Base-by-base conservation (phyloP, 1,284 basidiomycete species). In the Leccinum fuscescens region DNA sequence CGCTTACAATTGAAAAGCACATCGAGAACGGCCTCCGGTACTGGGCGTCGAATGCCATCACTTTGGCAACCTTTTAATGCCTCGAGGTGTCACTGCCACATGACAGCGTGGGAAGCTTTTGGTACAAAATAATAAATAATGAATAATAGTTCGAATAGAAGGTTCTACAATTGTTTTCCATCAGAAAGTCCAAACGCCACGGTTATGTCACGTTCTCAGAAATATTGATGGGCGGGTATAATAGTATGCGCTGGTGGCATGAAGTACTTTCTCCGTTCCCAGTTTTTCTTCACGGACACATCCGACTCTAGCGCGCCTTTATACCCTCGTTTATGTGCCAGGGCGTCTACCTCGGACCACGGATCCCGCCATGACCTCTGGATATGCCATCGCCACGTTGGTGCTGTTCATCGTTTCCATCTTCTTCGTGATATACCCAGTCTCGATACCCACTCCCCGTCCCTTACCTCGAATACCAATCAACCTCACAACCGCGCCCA, bases 391-490 rank as follows among this genome's bases (percentile, higher is more conserved):
- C 60, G 82, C 86, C 29, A 88, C 87, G 0, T 75, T 94, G 33
- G 78, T 90, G 49, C 70, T 92, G 14, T 94, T 94, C 76, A 78
- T 93, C 64, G 56, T 87, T 50, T 89, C 91, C 55, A 94, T 91
- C 64, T 67, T 83, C 44, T 82, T 89, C 54, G 89, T 93, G 1
- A 88, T 93, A 49, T 80, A 79, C 44, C 88, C 90, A 0, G 66
- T 88, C 11, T 74, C 76, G 1, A 77, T 92, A 55, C 82, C 82
- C 31, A 69, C 88, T 65, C 69, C 70, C 37, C 65, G 76, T 39
- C 73, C 66, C 6, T 46, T 67, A 64, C 55, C 63, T 67, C 73
- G 75, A 44, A 64, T 93, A 39, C 80, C 79, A 1, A 74, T 94
- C 20, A 86, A 90, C 61, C 83, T 90, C 55, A 82, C 86, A 51